Percentiles rank a stretch among this genome's conserved stretches.
phyloP scores from a whole-genome alignment of 2,329 filamentous ascomycete species.

The Pseudogymnoascus sp. region DNA sequence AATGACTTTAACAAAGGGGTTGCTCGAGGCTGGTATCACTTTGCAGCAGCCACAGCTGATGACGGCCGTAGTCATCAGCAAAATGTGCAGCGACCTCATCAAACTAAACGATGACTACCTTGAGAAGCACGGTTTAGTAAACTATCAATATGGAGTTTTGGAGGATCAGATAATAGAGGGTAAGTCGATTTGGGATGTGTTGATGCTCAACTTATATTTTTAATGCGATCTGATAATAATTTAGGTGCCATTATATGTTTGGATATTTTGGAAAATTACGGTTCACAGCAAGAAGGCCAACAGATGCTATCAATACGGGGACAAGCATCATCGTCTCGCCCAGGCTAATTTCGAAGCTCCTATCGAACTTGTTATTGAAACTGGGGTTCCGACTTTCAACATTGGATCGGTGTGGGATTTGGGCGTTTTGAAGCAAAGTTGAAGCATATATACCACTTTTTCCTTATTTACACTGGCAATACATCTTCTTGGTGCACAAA shows the following conservation, averaged over 20 bases:
- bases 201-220: background rate
- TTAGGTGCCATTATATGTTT: background rate
- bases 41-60: slow-evolving; percentile 56
- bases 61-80: slow-evolving; percentile 59
- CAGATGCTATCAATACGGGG: background rate
- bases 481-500: background rate
- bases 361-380: background rate
- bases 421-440: background rate
- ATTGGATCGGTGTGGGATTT: background rate
- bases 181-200: slow-evolving; percentile 39
- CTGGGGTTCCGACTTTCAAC: background rate
- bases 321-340: background rate
- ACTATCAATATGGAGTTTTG: slow-evolving; percentile 95
- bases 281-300: background rate
- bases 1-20: slow-evolving; percentile 55
- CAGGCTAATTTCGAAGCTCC: background rate
- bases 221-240: background rate
- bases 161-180: slow-evolving; percentile 83
- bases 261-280: background rate
- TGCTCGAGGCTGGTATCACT: slow-evolving; percentile 51
- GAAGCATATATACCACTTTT: background rate
- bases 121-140: slow-evolving; percentile 86
- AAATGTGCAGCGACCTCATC: slow-evolving; percentile 75
- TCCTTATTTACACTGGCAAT: background rate
- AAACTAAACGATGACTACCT: slow-evolving; percentile 69